Evolutionary conservation across 805 yeast genomes (phyloP).

Genomic region (Barnettozyma californica): DNA sequence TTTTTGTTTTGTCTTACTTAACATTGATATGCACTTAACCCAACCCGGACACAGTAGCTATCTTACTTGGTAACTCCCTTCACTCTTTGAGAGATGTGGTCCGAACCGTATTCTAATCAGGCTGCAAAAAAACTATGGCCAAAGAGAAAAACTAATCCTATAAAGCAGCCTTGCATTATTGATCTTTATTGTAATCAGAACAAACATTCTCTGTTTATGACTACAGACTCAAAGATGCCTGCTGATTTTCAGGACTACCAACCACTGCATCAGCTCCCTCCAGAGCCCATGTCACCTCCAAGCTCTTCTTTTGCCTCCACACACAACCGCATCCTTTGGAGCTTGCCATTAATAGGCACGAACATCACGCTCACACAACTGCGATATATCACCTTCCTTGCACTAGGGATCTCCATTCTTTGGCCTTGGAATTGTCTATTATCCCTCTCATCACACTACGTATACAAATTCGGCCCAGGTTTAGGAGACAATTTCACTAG

Average conservation of each 20-base stretch:
- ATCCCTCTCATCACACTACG: slow-evolving; percentile 78
- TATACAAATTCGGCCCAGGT: slow-evolving; percentile 46
- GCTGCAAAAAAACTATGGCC: too few relatives aligned
- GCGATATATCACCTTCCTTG: slow-evolving; percentile 52
- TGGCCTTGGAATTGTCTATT: slow-evolving; percentile 98
- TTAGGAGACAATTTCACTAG: slow-evolving; percentile 53
- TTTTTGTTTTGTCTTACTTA: too few relatives aligned
- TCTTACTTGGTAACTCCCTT: too few relatives aligned
- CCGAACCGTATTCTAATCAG: too few relatives aligned
- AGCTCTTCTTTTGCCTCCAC: background rate
- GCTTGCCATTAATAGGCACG: background rate
- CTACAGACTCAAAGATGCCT: background rate
- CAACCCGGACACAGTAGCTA: too few relatives aligned
- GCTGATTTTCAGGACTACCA: background rate
- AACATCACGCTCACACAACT: slow-evolving; percentile 14
- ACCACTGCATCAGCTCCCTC: background rate
- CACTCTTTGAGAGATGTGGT: too few relatives aligned
- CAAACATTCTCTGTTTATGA: too few relatives aligned
- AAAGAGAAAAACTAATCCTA: too few relatives aligned
- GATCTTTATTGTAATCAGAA: too few relatives aligned
- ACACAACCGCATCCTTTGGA: background rate
- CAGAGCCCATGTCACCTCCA: background rate
- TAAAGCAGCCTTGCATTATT: too few relatives aligned
- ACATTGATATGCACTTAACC: too few relatives aligned
- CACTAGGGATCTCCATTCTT: slow-evolving; percentile 71